Base-by-base conservation (phyloP, 306 rosid genomes). In the Arachis stenosperma region DNA sequence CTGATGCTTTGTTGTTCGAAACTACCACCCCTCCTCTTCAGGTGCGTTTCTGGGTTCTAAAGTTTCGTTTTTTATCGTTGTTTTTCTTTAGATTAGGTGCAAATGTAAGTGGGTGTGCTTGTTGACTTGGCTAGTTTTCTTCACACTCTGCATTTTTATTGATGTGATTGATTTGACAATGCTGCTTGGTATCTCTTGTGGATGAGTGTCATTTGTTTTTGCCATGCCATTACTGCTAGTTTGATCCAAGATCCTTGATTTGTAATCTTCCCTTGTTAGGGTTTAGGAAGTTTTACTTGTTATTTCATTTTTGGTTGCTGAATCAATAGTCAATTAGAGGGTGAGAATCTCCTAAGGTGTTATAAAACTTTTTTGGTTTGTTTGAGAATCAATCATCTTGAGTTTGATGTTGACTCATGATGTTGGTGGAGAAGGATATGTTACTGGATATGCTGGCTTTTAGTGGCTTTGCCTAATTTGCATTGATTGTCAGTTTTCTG, bases 1-100 rank as follows among this genome's bases (percentile, higher is more conserved):
- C 99, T 33, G 97, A 94, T 73, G 99, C 95, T 41, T 65, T 88
- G 82, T 59, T 94, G 64, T 94, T 88, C 59, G 97, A 94, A 75
- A 74, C 92, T 3, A 64, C 90, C 22, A 78, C 86, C 22, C 99
- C 99, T 85, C 96, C 97, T 3, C 59, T 61, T 78, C 89, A 66
- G 99, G 99, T 94, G 61, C 11, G 48, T 48, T 14, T 60, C 4
- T 27, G 53, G 22, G 57, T n/a, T 76, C 13, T 65, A 47, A 9
- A 51, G 2, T 13, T 41, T 80, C 57, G 5, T 8, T 46, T 64
- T 3, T 42, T 77, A 43, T 70, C 5, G 1, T 10, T 48, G 3
- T 2, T 48, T 11, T 48, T 48, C 41, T 3, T 69, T 75, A n/a
- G 50, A 48, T 67, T n/a, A 33, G 56, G 57, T 79, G 58, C 29